Conservation (phyloP, 2,329 filamentous ascomycete genomes). For the Aspergillus fructus region DNA sequence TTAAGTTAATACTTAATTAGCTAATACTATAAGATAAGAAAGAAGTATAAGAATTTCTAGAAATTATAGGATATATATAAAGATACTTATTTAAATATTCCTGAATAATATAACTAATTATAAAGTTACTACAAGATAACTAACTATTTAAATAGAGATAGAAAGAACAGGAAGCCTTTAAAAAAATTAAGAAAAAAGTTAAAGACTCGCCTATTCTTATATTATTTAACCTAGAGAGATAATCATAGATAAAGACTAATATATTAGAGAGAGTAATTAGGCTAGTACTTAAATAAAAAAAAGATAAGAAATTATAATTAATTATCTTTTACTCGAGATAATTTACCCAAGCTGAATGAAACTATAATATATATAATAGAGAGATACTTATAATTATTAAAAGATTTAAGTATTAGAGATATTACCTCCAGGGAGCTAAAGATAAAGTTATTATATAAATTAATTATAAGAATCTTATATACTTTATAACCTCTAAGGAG, state of each 20-base stretch:
- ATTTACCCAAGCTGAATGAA: neutral
- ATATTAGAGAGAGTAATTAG: neutral
- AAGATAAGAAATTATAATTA: neutral
- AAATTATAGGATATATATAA: neutral
- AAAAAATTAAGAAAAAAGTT: neutral
- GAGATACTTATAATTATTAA: neutral
- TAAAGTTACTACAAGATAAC: neutral
- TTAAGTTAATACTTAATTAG: neutral
- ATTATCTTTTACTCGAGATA: neutral
- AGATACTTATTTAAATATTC: neutral
- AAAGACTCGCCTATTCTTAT: neutral
- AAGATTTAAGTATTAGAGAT: neutral
- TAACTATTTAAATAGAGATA: neutral
- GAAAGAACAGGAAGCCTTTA: neutral
- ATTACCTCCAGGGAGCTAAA: neutral
- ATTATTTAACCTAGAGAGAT: neutral
- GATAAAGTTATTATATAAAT: neutral
- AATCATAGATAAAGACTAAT: neutral
- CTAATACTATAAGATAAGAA: neutral
- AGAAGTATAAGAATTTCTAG: neutral
- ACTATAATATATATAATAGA: neutral
- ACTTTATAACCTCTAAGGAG: neutral
- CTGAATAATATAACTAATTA: neutral
- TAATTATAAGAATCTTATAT: neutral
- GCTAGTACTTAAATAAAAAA: neutral